Base-by-base conservation (phyloP, 225 moss, liverwort and hornwort species). In the Sphagnum contortum region DNA sequence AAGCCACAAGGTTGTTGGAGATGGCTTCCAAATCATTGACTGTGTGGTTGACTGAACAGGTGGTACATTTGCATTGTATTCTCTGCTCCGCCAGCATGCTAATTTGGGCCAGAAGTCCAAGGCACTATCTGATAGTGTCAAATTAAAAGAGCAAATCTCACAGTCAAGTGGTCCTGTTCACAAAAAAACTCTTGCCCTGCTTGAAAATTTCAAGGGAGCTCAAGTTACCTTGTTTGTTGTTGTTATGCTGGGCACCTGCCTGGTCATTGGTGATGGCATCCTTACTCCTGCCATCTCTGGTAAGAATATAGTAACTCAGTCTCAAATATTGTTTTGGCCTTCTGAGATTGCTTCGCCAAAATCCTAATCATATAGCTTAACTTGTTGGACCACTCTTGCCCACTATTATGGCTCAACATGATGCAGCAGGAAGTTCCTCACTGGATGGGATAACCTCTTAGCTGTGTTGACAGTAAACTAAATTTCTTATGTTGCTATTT, bases 281-380 rank as follows among this genome's bases (percentile, higher is more conserved):
- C 92, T 92, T 60, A 92, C 89, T 12, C 92, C 92, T 58, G 89
- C 92, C 56, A 89, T 92, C 61, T 92, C 92, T 74, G 92, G 91
- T 91, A 44, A 14, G 64, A 29, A 29, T 29, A 29, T 29, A 29
- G 29, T 29, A 29, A 0, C 29, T 29, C 29, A 29, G 29, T 29
- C 29, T 29, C 29, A 29, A 29, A 29, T 29, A 29, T 29, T 29
- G 29, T 29, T 29, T 29, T 29, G 29, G 29, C 29, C 29, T 29
- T 29, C 29, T 29, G 29, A 29, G 29, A 29, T 29, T 29, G 29
- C 29, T 29, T 29, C 1, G 29, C 29, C 29, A 29, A 29, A 29
- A 29, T 29, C 29, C 29, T 29, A 29, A 29, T 29, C 29, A 29
- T 29, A 29, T 29, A 29, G 29, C 29, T 29, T 29, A 29, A 29